phyloP scores from a whole-genome alignment of 2,329 filamentous ascomycete genomes.

The Xylariomycetidae sp. region DNA sequence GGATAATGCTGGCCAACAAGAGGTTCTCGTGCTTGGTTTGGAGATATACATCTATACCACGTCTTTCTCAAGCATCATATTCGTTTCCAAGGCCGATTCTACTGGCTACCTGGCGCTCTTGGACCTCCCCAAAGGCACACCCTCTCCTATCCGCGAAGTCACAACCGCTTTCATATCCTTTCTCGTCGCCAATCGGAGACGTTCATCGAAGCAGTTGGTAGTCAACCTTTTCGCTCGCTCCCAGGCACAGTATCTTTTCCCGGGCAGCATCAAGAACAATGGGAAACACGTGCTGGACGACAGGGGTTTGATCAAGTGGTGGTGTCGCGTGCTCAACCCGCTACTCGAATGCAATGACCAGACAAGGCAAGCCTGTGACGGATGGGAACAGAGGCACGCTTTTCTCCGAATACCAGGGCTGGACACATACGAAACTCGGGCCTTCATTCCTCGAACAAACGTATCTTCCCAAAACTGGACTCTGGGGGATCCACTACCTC shows the following conservation, averaged over 20 bases:
- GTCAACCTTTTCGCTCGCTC: conserved; percentile 88
- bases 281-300: conserved; percentile 92
- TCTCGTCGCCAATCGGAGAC: conserved; percentile 61
- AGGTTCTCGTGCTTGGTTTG: conserved; percentile 72
- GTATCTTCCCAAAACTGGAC: conserved; percentile 54
- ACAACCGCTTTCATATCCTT: conserved; percentile 70
- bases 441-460: conserved; percentile 61
- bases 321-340: conserved; percentile 82
- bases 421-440: conserved; percentile 72
- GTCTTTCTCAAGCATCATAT: conserved; percentile 73
- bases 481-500: conserved; percentile 64
- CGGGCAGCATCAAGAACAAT: conserved; percentile 77
- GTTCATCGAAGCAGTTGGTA: conserved; percentile 61
- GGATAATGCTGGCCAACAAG: conserved; percentile 21
- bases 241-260: conserved; percentile 91
- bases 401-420: conserved; percentile 86
- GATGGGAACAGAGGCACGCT: conserved; percentile 53
- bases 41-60: conserved; percentile 88
- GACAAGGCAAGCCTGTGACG: conserved; percentile 24
- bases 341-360: conserved; percentile 48
- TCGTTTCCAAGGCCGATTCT: conserved; percentile 95
- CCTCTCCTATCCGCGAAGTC: conserved; percentile 69
- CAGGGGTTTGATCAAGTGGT: conserved; percentile 86
- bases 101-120: conserved; percentile 76
- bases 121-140: conserved; percentile 53